A percentile compares a stretch with the other conserved stretches of the same genome.
These are phyloP conservation scores for Colletotrichum plurivorum DNA, from an alignment of 2,329 filamentous ascomycete species.

Conservation along the genomic window DNA sequence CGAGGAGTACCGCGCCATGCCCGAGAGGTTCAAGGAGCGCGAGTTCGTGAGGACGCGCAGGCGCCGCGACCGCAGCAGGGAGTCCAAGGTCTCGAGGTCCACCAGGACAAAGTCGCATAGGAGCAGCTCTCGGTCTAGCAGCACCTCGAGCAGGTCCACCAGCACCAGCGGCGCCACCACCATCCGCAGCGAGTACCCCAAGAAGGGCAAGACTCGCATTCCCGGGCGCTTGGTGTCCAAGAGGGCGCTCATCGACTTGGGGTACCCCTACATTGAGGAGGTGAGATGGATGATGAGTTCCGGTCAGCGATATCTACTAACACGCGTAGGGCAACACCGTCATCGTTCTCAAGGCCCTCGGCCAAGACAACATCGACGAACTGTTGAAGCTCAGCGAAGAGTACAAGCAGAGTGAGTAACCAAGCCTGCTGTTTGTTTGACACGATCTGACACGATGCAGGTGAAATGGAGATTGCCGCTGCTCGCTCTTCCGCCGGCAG, in stretches of 20 bases:
- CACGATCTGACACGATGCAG: constrained; percentile 45
- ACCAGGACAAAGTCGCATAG: constrained; percentile 54
- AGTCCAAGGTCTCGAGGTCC: constrained; percentile 56
- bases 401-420: constrained; percentile 70
- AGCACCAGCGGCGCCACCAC: constrained; percentile 66
- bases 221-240: constrained; percentile 85
- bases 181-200: constrained; percentile 76
- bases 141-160: constrained; percentile 55
- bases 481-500: constrained; percentile 63
- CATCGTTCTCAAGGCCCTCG: constrained; percentile 86
- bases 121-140: constrained; percentile 60
- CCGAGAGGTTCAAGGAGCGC: constrained; percentile 72
- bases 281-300: constrained; percentile 60
- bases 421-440: too few species aligned
- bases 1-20: constrained; percentile 77
- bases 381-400: constrained; percentile 86
- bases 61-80: constrained; percentile 59
- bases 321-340: constrained; percentile 78
- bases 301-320: constrained; percentile 18
- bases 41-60: constrained; percentile 68
- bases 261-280: constrained; percentile 90
- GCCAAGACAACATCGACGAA: constrained; percentile 92
- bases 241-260: constrained; percentile 84
- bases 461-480: constrained; percentile 60
- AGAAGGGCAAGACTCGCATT: constrained; percentile 91